Base-by-base conservation (phyloP, 2,329 filamentous ascomycete species). In the Septoria petroselini region DNA sequence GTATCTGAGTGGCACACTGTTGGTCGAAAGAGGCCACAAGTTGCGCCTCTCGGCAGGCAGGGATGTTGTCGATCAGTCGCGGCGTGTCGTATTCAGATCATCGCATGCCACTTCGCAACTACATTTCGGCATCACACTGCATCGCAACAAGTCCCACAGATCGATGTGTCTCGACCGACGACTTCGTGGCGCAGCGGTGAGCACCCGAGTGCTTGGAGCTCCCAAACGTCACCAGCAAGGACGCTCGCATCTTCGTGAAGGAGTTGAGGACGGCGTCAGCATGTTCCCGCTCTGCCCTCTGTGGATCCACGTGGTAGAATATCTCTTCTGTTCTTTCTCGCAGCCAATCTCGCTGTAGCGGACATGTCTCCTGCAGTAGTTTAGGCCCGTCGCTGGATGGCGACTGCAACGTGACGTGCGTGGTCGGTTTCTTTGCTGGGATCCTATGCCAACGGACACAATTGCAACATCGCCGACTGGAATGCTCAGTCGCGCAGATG, bases 391-490 rank as follows among this genome's bases (percentile, higher is more conserved):
- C 23, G 31, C 19, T 27, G 15, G 14, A 18, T 45, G 42, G 33
- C 43, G 43, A 46, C 43, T 46, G 43, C 43, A 34, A 39, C 17
- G 43, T 46, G 43, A 46, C 43, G 43, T 46, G 43, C 43, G 43
- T 46, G 43, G 14, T n/a, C 19, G 39, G 8, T 7, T 29, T 38
- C 29, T 17, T 12, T 27, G 29, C 42, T 15, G 25, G 42, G 42
- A 46, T 46, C 42, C 21, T 27, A 46, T 38, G 42, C 25, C 30
- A 37, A 38, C 15, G n/a, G 15, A 37, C 25, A 45, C 30, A 14
- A 8, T 23, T 38, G 14, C 19, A 14, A 46, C 7, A 34, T 7
- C 14, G 33, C 42, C 42, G 23, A 38, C 33, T 46, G 42, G 42
- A 30, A n/a, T 30, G 14, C 9, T 8, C 23, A 27, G 23, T 27